Conservation (phyloP, 441 rosid species). For the Populus hybrid region DNA sequence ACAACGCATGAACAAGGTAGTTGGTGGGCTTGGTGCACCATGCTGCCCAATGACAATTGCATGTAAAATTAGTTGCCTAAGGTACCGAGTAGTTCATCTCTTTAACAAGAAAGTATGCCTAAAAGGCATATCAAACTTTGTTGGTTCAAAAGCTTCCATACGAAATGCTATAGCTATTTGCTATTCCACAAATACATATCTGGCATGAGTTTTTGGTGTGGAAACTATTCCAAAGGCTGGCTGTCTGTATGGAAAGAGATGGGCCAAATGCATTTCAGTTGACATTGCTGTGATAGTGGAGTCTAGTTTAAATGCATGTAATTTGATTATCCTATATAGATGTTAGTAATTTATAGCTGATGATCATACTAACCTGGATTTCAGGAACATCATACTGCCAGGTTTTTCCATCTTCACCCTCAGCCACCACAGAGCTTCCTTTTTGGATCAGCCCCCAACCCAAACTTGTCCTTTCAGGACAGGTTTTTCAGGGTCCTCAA, state of each 20-base stretch:
- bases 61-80: not conserved
- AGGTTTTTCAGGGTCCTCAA: constrained; percentile 65
- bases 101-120: too few relatives aligned
- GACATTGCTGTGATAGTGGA: not conserved
- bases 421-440: constrained; percentile 61
- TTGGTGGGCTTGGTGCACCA: not conserved
- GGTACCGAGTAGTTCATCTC: not conserved
- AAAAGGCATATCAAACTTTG: not conserved
- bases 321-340: not conserved
- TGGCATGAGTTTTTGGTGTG: not conserved
- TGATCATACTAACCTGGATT: constrained; percentile 49
- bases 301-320: not conserved
- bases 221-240: not conserved
- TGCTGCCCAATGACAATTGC: not conserved
- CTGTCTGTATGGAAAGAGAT: not conserved
- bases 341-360: not conserved
- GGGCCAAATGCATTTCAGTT: not conserved
- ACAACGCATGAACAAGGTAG: not conserved
- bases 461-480: constrained; percentile 72
- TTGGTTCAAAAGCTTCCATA: not conserved
- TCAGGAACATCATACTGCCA: constrained; percentile 69
- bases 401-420: constrained; percentile 59
- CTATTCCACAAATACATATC: not conserved
- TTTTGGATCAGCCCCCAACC: constrained; percentile 78
- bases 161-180: not conserved